These are phyloP conservation scores for Blastobotrys terrestris DNA, from an alignment of 805 yeast species.

Conservation along the genomic window DNA sequence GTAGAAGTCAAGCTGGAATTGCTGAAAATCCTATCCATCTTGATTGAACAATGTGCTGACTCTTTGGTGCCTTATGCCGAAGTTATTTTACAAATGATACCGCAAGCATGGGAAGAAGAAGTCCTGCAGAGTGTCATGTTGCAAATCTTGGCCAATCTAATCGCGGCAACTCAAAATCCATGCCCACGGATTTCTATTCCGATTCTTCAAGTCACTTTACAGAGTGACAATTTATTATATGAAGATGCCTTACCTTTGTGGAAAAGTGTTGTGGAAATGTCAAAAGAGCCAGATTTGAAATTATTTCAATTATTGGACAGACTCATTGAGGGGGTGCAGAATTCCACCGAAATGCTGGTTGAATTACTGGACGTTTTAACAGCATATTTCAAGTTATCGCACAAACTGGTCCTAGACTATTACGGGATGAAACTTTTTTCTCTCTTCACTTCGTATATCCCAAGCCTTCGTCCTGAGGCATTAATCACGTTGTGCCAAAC, in stretches of 20 bases:
- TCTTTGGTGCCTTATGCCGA: constrained; percentile 25
- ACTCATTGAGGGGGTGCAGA: neutral
- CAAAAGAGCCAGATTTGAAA: neutral
- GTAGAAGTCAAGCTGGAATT: constrained; percentile 76
- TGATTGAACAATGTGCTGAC: constrained; percentile 34
- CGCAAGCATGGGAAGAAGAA: constrained; percentile 64
- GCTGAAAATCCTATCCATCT: constrained; percentile 57
- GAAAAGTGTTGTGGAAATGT: neutral
- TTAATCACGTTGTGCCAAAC: neutral
- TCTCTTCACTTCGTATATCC: neutral
- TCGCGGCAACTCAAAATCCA: constrained; percentile 18
- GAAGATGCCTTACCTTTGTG: constrained; percentile 89
- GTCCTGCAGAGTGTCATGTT: constrained; percentile 33
- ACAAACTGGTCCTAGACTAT: neutral
- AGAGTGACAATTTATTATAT: constrained; percentile 50
- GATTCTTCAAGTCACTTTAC: constrained; percentile 54
- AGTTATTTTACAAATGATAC: constrained; percentile 44
- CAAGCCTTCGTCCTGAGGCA: neutral
- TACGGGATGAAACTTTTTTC: neutral
- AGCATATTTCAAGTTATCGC: constrained; percentile 9
- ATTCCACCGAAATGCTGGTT: constrained; percentile 5
- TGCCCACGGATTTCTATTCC: constrained; percentile 40
- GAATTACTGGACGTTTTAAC: constrained; percentile 7
- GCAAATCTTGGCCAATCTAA: constrained; percentile 30
- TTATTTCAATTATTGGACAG: neutral